These are phyloP conservation scores for Mucor irregularis DNA, from an alignment of 371 early-diverging fungal genomes.

Conservation along the genomic window DNA sequence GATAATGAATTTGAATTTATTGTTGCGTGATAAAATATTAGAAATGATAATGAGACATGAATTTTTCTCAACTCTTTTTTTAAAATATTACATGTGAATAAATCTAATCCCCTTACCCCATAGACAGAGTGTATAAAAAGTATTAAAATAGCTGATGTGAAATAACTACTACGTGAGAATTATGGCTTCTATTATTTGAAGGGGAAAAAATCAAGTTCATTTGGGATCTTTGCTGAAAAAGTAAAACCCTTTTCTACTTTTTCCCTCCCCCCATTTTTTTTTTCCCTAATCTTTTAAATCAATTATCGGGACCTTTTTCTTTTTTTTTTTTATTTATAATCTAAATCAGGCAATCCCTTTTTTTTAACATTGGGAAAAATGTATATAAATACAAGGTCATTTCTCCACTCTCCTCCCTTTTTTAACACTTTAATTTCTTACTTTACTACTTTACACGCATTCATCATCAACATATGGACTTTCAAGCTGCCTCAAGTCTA, in stretches of 20 bases:
- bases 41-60: too few relatives aligned
- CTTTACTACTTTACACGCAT: conserved; percentile 2
- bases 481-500: conserved; percentile 36
- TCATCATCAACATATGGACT: conserved; percentile 20
- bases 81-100: too few relatives aligned
- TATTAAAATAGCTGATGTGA: too few relatives aligned
- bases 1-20: too few relatives aligned
- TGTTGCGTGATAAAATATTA: too few relatives aligned
- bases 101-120: too few relatives aligned
- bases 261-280: not conserved
- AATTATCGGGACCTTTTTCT: conserved; percentile 3
- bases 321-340: conserved; percentile 2
- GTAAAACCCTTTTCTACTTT: not conserved
- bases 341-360: conserved; percentile 15
- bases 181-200: too few relatives aligned
- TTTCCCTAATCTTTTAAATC: conserved; percentile 6
- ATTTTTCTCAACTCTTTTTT: too few relatives aligned
- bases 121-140: too few relatives aligned
- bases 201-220: too few relatives aligned
- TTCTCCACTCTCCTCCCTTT: not conserved
- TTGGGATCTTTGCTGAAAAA: conserved; percentile 2
- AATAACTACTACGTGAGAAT: too few relatives aligned
- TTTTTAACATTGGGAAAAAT: too few relatives aligned
- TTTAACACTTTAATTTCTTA: conserved; percentile 11
- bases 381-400: conserved; percentile 13